phyloP scores from a whole-genome alignment of 1,139 yeast species.

The Sugiyamaella castrensis region DNA sequence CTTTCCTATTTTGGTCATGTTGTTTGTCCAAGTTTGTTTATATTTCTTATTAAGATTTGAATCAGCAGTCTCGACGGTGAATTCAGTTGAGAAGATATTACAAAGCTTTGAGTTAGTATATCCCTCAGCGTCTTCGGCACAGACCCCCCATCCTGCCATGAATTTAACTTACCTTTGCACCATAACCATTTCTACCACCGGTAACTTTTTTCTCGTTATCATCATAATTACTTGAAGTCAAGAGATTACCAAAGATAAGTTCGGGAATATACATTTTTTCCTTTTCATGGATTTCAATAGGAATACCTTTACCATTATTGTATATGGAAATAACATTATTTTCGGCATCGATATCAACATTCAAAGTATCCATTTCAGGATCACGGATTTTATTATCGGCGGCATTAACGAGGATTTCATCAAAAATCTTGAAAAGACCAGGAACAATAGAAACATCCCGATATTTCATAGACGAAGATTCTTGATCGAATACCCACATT shows the following conservation, averaged over 20 bases:
- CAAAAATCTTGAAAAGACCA: slow-evolving; percentile 93
- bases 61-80: slow-evolving; percentile 88
- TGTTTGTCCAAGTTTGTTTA: slow-evolving; percentile 79
- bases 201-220: slow-evolving; percentile 94
- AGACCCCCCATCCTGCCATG: slow-evolving; percentile 1
- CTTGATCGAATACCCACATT: slow-evolving; percentile 83
- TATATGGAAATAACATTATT: slow-evolving; percentile 71
- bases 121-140: slow-evolving; percentile 4
- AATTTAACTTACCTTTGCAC: slow-evolving; percentile 64
- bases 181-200: slow-evolving; percentile 98
- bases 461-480: slow-evolving; percentile 63
- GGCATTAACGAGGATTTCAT: slow-evolving; percentile 95
- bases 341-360: slow-evolving; percentile 75
- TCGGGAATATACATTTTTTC: slow-evolving; percentile 95
- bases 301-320: slow-evolving; percentile 96
- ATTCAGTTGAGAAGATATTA: slow-evolving; percentile 87
- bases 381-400: slow-evolving; percentile 98
- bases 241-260: slow-evolving; percentile 89
- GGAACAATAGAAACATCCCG: slow-evolving; percentile 79
- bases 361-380: slow-evolving; percentile 79
- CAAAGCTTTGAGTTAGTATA: slow-evolving; percentile 50
- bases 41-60: slow-evolving; percentile 59
- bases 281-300: slow-evolving; percentile 87
- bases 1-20: slow-evolving; percentile 75
- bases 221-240: slow-evolving; percentile 94